A percentile compares a stretch with the other conserved stretches of the same genome.
These are phyloP conservation scores for Ceratocystis variospora DNA, from an alignment of 2,329 filamentous ascomycete genomes.

Conservation along the genomic window DNA sequence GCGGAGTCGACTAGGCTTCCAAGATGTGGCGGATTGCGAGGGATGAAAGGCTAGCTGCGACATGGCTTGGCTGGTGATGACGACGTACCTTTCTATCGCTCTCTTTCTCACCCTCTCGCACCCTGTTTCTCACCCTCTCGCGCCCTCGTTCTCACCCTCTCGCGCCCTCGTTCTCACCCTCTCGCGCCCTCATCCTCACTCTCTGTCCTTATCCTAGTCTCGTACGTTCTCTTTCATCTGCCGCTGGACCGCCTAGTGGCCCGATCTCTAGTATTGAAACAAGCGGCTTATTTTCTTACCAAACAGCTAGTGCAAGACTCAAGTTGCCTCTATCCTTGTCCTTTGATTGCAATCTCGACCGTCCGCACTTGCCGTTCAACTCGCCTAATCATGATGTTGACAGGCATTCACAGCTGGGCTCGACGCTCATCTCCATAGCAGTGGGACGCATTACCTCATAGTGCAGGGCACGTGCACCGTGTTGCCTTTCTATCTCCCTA, in stretches of 20 bases:
- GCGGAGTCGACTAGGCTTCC: no score
- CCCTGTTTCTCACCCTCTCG: not conserved
- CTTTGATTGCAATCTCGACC: not conserved
- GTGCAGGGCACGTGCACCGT: not conserved
- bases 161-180: not conserved
- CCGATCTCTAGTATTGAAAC: not conserved
- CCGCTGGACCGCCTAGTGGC: not conserved
- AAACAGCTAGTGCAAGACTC: not conserved
- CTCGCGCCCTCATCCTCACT: not conserved
- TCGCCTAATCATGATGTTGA: no score
- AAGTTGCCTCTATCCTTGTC: not conserved
- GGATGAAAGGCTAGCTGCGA: no score
- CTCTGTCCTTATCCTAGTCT: not conserved
- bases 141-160: not conserved
- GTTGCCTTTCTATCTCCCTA: not conserved
- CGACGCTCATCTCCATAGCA: constrained; percentile 1
- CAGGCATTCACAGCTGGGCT: not conserved
- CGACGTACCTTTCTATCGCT: not conserved
- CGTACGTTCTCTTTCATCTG: not conserved
- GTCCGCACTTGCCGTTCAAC: not conserved
- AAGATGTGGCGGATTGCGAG: no score
- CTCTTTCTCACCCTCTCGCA: not conserved
- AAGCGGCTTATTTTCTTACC: not conserved
- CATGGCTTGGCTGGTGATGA: not conserved
- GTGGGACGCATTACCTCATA: constrained; percentile 8